Evolutionary conservation across 2,329 filamentous ascomycete species (phyloP).

Genomic region (Cladosporium sp.): DNA sequence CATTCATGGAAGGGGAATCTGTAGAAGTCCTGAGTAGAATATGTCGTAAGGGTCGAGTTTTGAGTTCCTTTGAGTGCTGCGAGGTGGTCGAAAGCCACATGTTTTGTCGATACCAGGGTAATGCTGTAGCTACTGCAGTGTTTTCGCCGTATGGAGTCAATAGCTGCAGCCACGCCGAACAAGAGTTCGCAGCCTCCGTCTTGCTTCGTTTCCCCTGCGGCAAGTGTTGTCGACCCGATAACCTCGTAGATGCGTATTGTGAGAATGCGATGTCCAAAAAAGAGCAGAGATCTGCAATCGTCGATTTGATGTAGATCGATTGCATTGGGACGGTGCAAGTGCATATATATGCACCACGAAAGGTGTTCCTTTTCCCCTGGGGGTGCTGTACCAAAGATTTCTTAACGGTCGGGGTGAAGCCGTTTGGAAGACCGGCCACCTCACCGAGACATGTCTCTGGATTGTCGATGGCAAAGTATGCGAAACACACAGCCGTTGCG

Average conservation of each 20-base stretch:
- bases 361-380: background rate
- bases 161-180: background rate
- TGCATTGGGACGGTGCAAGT: background rate
- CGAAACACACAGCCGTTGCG: background rate
- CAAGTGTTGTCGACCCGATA: background rate
- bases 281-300: constrained; percentile 8
- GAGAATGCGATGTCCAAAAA: background rate
- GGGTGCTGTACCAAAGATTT: background rate
- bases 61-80: too few species aligned
- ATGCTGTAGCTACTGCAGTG: background rate
- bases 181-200: background rate
- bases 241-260: background rate
- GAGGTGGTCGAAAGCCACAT: background rate
- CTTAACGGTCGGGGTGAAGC: background rate
- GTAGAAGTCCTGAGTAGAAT: too few species aligned
- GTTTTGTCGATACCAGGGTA: background rate
- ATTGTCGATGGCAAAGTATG: background rate
- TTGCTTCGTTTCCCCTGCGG: background rate
- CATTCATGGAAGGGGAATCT: too few species aligned
- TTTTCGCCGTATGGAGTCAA: background rate
- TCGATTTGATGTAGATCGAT: constrained; percentile 1
- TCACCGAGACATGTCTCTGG: constrained; percentile 3
- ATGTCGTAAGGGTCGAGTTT: too few species aligned
- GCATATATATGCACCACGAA: constrained; percentile 2
- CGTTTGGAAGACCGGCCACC: background rate